Evolutionary conservation across 805 yeast genomes (phyloP), one percentile per base, ranked within the genome.

Genomic region (Wickerhamomyces bisporus): DNA sequence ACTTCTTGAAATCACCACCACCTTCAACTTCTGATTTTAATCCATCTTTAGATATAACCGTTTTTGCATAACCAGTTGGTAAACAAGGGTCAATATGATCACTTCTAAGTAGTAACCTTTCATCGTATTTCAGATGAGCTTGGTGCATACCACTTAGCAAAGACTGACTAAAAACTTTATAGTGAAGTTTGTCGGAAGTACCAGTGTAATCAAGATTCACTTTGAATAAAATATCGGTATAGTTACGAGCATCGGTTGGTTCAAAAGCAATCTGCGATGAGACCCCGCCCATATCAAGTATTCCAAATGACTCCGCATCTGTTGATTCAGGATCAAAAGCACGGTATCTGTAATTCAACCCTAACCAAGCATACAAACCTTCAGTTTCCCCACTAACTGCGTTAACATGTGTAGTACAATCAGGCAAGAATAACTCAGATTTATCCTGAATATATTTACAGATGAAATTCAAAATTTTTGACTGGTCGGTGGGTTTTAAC

Each of bases 221-320:
- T 30, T 59, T 62, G 48, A 69, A 73, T 33, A 78, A 50, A 30
- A 70, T 66, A 36, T 72, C 71, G 18, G 59, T 50, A 41, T 73
- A 77, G 39, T 30, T 39, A 10, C 71, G 77, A 1, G 72, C 62
- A 16, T 43, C 34, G 47, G 71, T 70, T 1, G 86, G 86, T 53
- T 70, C 75, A 48, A 79, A 79, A 3, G 78, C 78, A 16, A 80
- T 73, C 51, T 80, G 86, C 0, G 96, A 86, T 1, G 96, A 87
- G 0, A 97, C 98, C 5, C 98, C 98, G 13, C 98, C 98, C 98
- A 93, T 93, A 60, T 93, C 98, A 91, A 93, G 83, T 51, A 93
- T 91, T 5, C 86, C 86, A 42, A 68, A 77, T 0, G 83, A 71
- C 32, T 67, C 62, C 6, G 65, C 70, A 5, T 51, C 45, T 10